A percentile compares a stretch with the other conserved stretches of the same genome.
phyloP scores from a whole-genome alignment of 208 protist species.

The Acanthamoeba triangularis region DNA sequence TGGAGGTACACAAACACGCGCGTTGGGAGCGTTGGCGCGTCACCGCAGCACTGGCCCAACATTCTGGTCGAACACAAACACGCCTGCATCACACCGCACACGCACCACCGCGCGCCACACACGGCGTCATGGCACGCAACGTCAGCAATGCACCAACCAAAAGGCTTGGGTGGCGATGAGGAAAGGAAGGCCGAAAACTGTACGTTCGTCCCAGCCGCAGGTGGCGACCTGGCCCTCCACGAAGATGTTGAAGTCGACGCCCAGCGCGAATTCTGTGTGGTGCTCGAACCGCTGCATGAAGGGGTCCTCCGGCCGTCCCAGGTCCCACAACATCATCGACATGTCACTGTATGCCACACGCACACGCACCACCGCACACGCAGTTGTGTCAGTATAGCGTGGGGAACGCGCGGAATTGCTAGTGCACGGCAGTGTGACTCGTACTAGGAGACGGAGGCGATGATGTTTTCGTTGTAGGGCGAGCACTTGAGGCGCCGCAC shows the following conservation, averaged over 20 bases:
- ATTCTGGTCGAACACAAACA: conserved; percentile 61
- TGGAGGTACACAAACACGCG: too few relatives aligned
- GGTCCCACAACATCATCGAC: conserved; percentile 86
- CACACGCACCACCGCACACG: conserved; percentile 55
- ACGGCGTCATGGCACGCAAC: not conserved
- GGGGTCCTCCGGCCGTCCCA: conserved; percentile 78
- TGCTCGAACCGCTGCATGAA: conserved; percentile 84
- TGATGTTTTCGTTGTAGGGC: conserved; percentile 85
- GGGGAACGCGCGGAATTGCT: not conserved
- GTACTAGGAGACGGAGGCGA: conserved; percentile 88
- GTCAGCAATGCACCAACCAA: not conserved
- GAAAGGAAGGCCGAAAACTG: not conserved
- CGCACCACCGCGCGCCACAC: not conserved
- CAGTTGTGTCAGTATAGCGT: not conserved
- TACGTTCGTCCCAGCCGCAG: conserved; percentile 86
- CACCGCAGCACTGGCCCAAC: conserved; percentile 18
- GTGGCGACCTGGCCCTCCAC: conserved; percentile 86
- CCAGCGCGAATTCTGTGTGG: conserved; percentile 89
- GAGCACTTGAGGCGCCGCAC: conserved; percentile 88
- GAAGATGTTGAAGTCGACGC: conserved; percentile 89
- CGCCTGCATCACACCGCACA: not conserved
- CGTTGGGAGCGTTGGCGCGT: too few relatives aligned
- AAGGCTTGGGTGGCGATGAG: not conserved
- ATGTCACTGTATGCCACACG: conserved; percentile 82
- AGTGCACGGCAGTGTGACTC: not conserved